Percentiles rank a stretch among this genome's conserved stretches.
These are phyloP conservation scores for Endocarpon pusillum DNA, from an alignment of 495 filamentous ascomycete species.

Conservation along the genomic window DNA sequence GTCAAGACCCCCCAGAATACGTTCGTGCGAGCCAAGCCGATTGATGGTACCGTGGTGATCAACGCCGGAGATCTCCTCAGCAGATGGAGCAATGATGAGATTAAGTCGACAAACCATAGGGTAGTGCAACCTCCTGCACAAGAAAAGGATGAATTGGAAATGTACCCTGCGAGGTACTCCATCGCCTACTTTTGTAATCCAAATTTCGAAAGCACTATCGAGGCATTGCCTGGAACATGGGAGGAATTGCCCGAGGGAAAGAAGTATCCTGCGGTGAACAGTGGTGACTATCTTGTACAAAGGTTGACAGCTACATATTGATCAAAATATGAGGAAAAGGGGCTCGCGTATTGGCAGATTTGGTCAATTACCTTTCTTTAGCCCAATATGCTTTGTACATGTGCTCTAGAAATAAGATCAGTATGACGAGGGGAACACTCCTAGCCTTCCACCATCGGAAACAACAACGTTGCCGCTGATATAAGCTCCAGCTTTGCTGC, in stretches of 20 bases:
- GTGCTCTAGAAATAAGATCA: slow-evolving; percentile 12
- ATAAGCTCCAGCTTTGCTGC: slow-evolving; percentile 42
- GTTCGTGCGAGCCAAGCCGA: slow-evolving; percentile 72
- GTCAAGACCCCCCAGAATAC: slow-evolving; percentile 59
- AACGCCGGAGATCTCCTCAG: slow-evolving; percentile 84
- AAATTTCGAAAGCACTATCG: slow-evolving; percentile 60
- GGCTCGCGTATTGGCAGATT: not conserved
- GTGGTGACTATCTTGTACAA: slow-evolving; percentile 69
- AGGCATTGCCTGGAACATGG: slow-evolving; percentile 77
- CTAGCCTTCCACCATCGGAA: slow-evolving; percentile 39
- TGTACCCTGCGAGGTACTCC: slow-evolving; percentile 30
- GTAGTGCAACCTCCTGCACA: slow-evolving; percentile 64
- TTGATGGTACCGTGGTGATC: slow-evolving; percentile 68
- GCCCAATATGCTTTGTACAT: no score
- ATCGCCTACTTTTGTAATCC: slow-evolving; percentile 83
- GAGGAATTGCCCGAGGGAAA: slow-evolving; percentile 38
- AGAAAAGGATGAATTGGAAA: slow-evolving; percentile 12
- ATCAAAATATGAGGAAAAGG: no score
- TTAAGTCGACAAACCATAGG: slow-evolving; percentile 75
- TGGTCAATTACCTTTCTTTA: not conserved
- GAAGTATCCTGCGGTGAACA: slow-evolving; percentile 65
- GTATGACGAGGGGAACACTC: slow-evolving; percentile 28
- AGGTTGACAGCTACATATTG: slow-evolving; percentile 57
- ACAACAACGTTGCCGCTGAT: slow-evolving; percentile 38
- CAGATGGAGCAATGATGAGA: slow-evolving; percentile 79